Conservation (phyloP, 495 filamentous ascomycete species). For the Bryoglossum gracile region DNA sequence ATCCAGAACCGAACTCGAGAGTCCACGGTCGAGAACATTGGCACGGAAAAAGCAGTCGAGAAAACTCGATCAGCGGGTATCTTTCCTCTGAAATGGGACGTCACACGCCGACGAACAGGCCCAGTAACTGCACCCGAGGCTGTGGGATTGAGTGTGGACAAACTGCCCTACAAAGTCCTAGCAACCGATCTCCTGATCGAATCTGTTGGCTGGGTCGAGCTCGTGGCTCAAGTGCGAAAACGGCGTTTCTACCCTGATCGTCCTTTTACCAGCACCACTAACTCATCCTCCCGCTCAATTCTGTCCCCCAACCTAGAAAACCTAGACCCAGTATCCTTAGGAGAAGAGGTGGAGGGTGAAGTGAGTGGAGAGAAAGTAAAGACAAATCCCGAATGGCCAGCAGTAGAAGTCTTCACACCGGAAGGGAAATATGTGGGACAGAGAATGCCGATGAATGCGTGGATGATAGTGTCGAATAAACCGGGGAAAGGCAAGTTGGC, state of each 20-base stretch:
- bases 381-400: conserved; percentile 36
- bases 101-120: conserved; percentile 63
- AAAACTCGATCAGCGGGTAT: conserved; percentile 61
- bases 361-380: conserved; percentile 10
- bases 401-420: conserved; percentile 79
- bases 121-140: conserved; percentile 47
- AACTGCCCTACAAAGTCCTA: conserved; percentile 70
- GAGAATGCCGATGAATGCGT: conserved; percentile 68
- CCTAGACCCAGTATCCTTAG: too few relatives aligned
- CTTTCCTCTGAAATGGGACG: conserved; percentile 70
- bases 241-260: conserved; percentile 29
- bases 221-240: conserved; percentile 71
- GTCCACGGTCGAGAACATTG: conserved; percentile 52
- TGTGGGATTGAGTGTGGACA: conserved; percentile 42
- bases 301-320: too few relatives aligned
- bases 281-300: too few relatives aligned
- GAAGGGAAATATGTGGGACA: conserved; percentile 67
- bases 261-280: too few relatives aligned
- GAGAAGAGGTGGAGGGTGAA: conserved; percentile 13
- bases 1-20: conserved; percentile 50
- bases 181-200: conserved; percentile 82
- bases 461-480: conserved; percentile 35
- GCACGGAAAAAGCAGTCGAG: conserved; percentile 46
- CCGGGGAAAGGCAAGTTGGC: conserved; percentile 18
- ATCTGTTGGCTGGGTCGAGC: conserved; percentile 87